A percentile compares a stretch with the other conserved stretches of the same genome.
Evolutionary conservation across 2,329 filamentous ascomycete genomes (phyloP).

Genomic region (Colletotrichum melonis): DNA sequence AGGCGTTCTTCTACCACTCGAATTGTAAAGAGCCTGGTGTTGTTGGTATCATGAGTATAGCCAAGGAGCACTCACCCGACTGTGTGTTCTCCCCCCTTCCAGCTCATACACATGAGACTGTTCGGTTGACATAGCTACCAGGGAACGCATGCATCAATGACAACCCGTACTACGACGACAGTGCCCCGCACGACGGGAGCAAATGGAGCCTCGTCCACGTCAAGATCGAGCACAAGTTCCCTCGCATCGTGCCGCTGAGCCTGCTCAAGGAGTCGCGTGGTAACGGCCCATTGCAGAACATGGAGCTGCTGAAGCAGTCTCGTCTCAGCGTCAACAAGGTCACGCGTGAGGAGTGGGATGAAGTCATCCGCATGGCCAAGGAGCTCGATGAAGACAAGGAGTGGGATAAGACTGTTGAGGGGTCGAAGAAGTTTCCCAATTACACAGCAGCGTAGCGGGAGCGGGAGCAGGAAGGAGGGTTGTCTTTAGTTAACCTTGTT

Average conservation of each 20-base stretch:
- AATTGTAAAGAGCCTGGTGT: slow-evolving; percentile 92
- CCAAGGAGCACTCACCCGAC: slow-evolving; percentile 84
- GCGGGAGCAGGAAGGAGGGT: not conserved
- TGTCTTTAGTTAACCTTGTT: not conserved
- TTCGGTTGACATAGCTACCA: not conserved
- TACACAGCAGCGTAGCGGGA: slow-evolving; percentile 3
- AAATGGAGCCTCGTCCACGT: slow-evolving; percentile 92
- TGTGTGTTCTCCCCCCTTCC: slow-evolving; percentile 59
- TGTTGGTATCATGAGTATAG: slow-evolving; percentile 89
- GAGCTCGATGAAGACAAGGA: slow-evolving; percentile 25
- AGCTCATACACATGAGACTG: not conserved
- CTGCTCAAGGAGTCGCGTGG: slow-evolving; percentile 78
- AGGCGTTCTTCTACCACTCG: slow-evolving; percentile 97
- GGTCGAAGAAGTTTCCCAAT: slow-evolving; percentile 30
- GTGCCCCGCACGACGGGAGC: slow-evolving; percentile 67
- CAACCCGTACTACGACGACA: slow-evolving; percentile 86
- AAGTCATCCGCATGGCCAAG: slow-evolving; percentile 32
- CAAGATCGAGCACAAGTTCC: slow-evolving; percentile 86
- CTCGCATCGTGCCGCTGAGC: slow-evolving; percentile 66
- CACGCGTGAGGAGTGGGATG: slow-evolving; percentile 70
- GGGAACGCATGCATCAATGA: slow-evolving; percentile 44
- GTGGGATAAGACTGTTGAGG: slow-evolving; percentile 29
- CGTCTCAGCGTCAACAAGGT: slow-evolving; percentile 67
- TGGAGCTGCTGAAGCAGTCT: slow-evolving; percentile 84
- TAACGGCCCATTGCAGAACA: slow-evolving; percentile 71